phyloP scores from a whole-genome alignment of 176 grass and related monocot species.

The Zoysia japonica region DNA sequence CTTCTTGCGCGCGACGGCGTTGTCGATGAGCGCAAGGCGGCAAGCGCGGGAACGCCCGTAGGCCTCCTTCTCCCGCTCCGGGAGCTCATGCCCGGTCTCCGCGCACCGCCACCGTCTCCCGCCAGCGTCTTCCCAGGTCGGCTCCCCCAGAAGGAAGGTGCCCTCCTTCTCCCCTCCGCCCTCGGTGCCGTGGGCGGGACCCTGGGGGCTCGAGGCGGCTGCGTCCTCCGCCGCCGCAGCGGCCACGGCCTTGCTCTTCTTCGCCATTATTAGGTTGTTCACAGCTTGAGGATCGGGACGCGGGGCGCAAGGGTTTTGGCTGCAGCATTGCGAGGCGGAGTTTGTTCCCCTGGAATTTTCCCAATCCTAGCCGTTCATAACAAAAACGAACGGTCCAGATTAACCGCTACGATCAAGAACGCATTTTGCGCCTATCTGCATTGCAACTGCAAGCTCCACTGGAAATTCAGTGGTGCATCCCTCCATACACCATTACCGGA shows the following conservation, averaged over 20 bases:
- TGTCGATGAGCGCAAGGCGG: slow-evolving; percentile 79
- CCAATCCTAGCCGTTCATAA: background rate
- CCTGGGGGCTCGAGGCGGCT: slow-evolving; percentile 36
- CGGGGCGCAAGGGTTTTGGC: slow-evolving; percentile 24
- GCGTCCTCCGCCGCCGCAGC: background rate
- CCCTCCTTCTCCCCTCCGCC: slow-evolving; percentile 67
- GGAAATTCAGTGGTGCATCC: background rate
- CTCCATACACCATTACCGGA: background rate
- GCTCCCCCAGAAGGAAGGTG: slow-evolving; percentile 69
- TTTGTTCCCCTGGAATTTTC: background rate
- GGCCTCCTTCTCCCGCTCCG: slow-evolving; percentile 70
- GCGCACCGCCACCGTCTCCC: slow-evolving; percentile 69
- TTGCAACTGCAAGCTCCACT: background rate
- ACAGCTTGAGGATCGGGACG: background rate
- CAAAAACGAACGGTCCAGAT: background rate
- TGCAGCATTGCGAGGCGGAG: background rate
- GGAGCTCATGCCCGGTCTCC: slow-evolving; percentile 88
- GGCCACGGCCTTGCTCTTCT: slow-evolving; percentile 38
- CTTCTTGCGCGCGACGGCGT: slow-evolving; percentile 61
- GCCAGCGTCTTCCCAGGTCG: slow-evolving; percentile 70
- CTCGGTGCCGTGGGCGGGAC: slow-evolving; percentile 23
- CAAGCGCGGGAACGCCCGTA: slow-evolving; percentile 73
- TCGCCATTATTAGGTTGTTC: slow-evolving; percentile 53
- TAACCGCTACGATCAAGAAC: too few species aligned
- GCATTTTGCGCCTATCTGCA: background rate